Evolutionary conservation across 208 protist species (phyloP), one percentile per base, ranked within the genome.

Genomic region (Blastocrithidia nonstop): DNA sequence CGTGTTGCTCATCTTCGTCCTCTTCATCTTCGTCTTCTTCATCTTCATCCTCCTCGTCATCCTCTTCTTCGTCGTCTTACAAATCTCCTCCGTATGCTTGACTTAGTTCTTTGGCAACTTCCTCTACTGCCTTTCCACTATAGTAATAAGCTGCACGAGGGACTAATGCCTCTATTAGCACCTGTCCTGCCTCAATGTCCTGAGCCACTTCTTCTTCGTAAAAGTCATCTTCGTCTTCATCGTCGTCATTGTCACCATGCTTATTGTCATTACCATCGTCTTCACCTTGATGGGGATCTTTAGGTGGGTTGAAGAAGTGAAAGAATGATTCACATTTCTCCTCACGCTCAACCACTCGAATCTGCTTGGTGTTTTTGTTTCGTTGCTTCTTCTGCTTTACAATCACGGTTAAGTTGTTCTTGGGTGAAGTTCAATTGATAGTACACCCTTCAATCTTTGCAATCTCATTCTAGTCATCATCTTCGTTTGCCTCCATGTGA

Each of bases 301-400:
- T 53, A 13, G 78, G 82, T 11, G 84, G 61, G 6, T 42, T 71
- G 58, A 96, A 96, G 75, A 96, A 94, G 56, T 83, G 83, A 49
- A 96, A 96, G 68, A 96, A 96, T 22, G 73, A 88, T 22, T 74
- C 63, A 27, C 67, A 78, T 22, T 75, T 65, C 61, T 94, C 87
- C 32, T 84, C 72, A 17, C 74, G 79, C 40, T 70, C 71, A 17
- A 92, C 74, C 16, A 85, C 60, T 39, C 88, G 75, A 28, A 84
- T 82, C 45, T 67, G 62, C 19, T 87, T 86, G 6, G 59, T 79
- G 24, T 54, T 76, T 76, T 95, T 94, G 57, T 81, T 72, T 17
- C 74, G 64, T 61, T 95, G 87, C 55, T 92, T 96, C 61, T 88
- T 90, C 44, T 69, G 73, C 51, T 82, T 90, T 21, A 88, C 44